Evolutionary conservation across 2,329 filamentous ascomycete genomes (phyloP), one percentile per base, ranked within the genome.

Genomic region (Achaetomium macrosporum): DNA sequence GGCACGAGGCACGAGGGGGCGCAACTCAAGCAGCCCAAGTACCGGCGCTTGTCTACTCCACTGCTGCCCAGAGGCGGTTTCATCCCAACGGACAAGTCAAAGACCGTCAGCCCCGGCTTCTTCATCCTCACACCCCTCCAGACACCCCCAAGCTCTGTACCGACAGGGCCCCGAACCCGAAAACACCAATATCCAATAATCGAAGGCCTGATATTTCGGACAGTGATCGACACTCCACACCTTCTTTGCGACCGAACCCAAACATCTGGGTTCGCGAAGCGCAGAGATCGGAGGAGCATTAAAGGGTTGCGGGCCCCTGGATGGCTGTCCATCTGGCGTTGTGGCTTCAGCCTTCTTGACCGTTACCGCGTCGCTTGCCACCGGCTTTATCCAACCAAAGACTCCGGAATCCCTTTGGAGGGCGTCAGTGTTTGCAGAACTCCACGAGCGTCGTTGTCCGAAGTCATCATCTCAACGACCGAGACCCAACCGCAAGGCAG

Each of bases 171-270:
- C 47, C 46, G 45, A 50, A 51, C 48, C 56, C 57, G 55, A 60
- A 37, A 49, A 20, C 47, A 39, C 36, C 39, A 51, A 46, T 42
- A 51, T 57, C 58, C 57, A 60, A 60, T 61, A 54, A 59, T 59
- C 53, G 59, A 53, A 39, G 55, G 53, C 55, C 51, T 53, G 54
- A 51, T 47, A 48, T 47, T 66, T 65, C 64, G 65, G 65, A 62
- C 61, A 68, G 64, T 66, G 68, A 71, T 71, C 68, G 67, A 65
- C 68, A 61, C 63, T 68, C 66, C 65, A 67, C 67, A 57, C 79
- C 51, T 58, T 52, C 51, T 55, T 52, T 39, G 45, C 33, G 45
- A 37, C 43, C 42, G 45, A 45, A 20, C 36, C 50, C 52, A 55
- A 57, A 51, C 45, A 53, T 42, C 49, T 42, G 47, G 30, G 30